Evolutionary conservation across 2,329 filamentous ascomycete species (phyloP).

Genomic region (Colletotrichum somersetense): DNA sequence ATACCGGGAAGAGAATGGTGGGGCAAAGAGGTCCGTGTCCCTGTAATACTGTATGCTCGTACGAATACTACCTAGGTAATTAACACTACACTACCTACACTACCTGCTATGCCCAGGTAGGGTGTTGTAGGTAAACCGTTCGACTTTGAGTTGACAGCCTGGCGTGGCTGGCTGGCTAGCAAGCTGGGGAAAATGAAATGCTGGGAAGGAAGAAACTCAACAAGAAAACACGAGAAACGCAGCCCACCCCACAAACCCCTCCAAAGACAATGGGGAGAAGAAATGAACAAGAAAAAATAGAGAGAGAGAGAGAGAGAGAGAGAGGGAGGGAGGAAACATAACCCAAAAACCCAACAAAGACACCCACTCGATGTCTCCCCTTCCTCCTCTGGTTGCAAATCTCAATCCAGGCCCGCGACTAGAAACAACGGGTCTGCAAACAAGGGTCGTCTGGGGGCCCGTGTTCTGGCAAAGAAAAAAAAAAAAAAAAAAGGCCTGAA

Average conservation of each 20-base stretch:
- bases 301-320: too few relatives aligned
- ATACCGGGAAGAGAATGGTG: neutral
- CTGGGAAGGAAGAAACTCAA: neutral
- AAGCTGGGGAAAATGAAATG: neutral
- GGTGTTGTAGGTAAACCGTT: too few relatives aligned
- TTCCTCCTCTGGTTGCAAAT: conserved; percentile 12
- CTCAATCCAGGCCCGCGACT: conserved; percentile 31
- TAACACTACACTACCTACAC: too few relatives aligned
- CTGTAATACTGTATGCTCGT: too few relatives aligned
- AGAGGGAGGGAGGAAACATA: neutral
- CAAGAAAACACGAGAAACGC: neutral
- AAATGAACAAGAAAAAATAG: neutral
- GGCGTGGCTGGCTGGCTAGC: neutral
- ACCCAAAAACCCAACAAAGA: neutral
- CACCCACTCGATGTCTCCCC: neutral
- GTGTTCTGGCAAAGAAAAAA: neutral
- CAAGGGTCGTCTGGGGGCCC: conserved; percentile 9
- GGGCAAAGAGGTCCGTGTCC: neutral
- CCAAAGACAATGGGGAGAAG: neutral
- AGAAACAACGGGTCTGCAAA: neutral
- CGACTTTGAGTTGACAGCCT: neutral
- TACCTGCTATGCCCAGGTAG: too few relatives aligned
- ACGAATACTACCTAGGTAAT: too few relatives aligned
- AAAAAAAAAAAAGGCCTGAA: too few relatives aligned
- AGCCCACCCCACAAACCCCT: neutral